Evolutionary conservation across 1,284 basidiomycete genomes (phyloP), one percentile per base, ranked within the genome.

Genomic region (Xerocomus nothofagi): DNA sequence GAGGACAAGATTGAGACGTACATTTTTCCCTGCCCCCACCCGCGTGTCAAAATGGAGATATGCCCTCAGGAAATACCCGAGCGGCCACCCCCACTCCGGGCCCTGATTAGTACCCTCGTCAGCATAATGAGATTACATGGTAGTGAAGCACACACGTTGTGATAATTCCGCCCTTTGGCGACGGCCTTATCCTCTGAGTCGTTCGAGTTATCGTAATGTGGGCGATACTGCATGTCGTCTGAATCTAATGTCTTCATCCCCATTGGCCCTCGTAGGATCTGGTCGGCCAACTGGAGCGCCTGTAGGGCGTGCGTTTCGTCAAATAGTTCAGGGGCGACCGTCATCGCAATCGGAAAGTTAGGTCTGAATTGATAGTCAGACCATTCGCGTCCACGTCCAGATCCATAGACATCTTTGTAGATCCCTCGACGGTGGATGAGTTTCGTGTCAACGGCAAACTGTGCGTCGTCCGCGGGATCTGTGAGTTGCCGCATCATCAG

Each of bases 371-470:
- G 96, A 69, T 99, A 99, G 72, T 99, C 95, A 7, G 92, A 91
- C 88, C 93, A 98, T 70, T 94, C 92, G 48, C 91, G 81, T 12
- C 86, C 88, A 45, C 76, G 65, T 1, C 91, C 91, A 15, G 94
- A 93, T 31, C 93, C 93, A 59, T 89, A 91, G 6, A 98, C 93
- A 63, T 99, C 96, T 76, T 99, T 99, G 80, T 99, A 99, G 68
- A 98, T 96, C 5, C 96, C 96, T 41, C 96, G 81, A 21, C 93
- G 88, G 69, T 94, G 91, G 57, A 98, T 78, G 29, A 98, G 72
- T 26, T 66, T 75, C 1, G 89, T 58, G 62, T 93, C 78, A 55
- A 98, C 69, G 48, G 78, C 77, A 72, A 93, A 94, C 32, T 83
- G 73, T 8, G 62, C 56, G 65, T 99, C 95, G 21, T 92, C 81